Evolutionary conservation across 2,329 filamentous ascomycete genomes (phyloP), one percentile per base, ranked within the genome.

Genomic region (Pseudopithomyces maydicus): DNA sequence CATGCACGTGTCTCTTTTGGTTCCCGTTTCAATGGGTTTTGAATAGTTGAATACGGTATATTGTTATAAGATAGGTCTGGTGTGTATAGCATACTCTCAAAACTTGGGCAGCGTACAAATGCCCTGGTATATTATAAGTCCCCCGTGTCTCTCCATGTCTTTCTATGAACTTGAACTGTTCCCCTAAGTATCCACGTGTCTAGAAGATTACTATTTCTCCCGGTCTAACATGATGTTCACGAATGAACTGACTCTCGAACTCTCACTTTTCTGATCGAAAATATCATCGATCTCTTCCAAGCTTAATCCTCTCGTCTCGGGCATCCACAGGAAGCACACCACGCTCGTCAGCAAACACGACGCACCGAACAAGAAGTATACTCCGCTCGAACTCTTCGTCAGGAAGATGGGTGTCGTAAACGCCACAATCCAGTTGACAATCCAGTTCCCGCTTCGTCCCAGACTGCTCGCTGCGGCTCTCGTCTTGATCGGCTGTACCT

Each of bases 401-500:
- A 85, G 68, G 66, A 83, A 82, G 14, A 85, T 77, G 11, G 80
- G 74, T 0, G 81, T 81, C 2, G 81, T 82, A 35, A 75, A 60
- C 1, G 71, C 72, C 5, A 74, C 73, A 17, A 74, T 49, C 46
- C 61, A 73, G 52, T 73, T 75, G 11, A 61, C 61, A 20, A 74
- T 62, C 68, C 67, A 63, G 17, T 62, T 66, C 3, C 57, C 50
- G 2, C 82, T 80, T 62, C 83, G 78, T 0, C 81, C 82, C 4
- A 64, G 44, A 15, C 55, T 56, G 1, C 42, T 62, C 3, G 83
- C 84, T 0, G 80, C 79, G 0, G 84, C 84, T 5, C 85, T 77
- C 0, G 83, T 86, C 38, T 80, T 74, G 3, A 78, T 76, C 0
- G 84, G 83, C 60, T 87, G 84, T 36, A 87, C 86, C 70, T 88